Evolutionary conservation across 2,329 filamentous ascomycete genomes (phyloP), one percentile per base, ranked within the genome.

Genomic region (Dactylellina haptotyla): DNA sequence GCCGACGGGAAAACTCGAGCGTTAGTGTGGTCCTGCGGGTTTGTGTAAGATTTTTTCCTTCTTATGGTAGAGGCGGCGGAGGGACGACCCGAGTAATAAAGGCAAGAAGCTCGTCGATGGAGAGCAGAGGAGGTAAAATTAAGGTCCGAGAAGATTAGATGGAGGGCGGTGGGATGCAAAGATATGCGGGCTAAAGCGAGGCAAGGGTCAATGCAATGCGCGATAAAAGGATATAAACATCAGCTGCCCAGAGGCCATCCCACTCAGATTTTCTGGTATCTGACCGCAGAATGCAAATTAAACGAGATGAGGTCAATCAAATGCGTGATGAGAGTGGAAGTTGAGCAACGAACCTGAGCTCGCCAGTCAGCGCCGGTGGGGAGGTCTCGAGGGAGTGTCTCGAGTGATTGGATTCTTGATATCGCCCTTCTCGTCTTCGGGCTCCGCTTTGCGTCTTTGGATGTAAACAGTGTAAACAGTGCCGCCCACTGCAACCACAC

Each of bases 201-300:
- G 57, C 64, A 59, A 69, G 64, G 56, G 56, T 61, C 54, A 69
- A 72, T 64, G 59, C 67, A 64, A 64, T 72, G 67, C 59, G 67
- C 67, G 67, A 72, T 58, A 72, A 66, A 62, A 53, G 57, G 20
- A 58, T 69, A 69, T 61, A 71, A 71, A 71, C 66, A 64, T 50
- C 39, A 56, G 20, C 37, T 18, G 16, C 43, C 23, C 20, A 34
- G 50, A n/a, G n/a, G n/a, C 14, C 50, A 45, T 26, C 32, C 46
- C 63, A 57, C 39, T 30, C 28, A 16, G 12, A 50, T 23, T 37
- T 20, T 5, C 23, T 20, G 45, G 10, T 28, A 28, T 30, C n/a
- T 26, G 34, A 9, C 28, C 23, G 16, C 37, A 25, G 20, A 20
- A 9, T 6, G 57, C 10, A 14, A 14, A 32, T 9, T 18, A 34